These are phyloP conservation scores for Fusarium sp. DNA, from an alignment of 2,329 filamentous ascomycete genomes.

Conservation along the genomic window DNA sequence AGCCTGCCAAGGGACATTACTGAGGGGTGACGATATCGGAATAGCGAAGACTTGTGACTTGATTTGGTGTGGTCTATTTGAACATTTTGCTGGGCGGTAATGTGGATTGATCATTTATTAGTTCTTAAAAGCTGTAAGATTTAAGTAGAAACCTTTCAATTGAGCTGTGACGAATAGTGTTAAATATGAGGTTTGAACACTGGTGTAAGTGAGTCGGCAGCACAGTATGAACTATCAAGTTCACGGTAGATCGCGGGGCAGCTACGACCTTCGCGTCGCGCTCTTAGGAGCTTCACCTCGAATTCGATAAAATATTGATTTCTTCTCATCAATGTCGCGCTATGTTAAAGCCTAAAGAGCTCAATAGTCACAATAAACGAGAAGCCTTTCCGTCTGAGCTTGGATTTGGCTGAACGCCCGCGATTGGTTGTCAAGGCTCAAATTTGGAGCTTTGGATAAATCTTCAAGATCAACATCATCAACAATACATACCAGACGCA, in stretches of 20 bases:
- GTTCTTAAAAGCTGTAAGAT: neutral
- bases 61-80: constrained; percentile 11
- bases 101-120: neutral
- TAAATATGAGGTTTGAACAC: neutral
- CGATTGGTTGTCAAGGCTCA: neutral
- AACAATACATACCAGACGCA: neutral
- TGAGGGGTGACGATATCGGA: constrained; percentile 6
- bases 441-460: neutral
- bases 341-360: neutral
- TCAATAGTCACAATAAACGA: neutral
- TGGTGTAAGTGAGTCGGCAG: neutral
- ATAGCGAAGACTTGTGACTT: constrained; percentile 8
- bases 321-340: neutral
- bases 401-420: neutral
- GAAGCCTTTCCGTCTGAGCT: neutral
- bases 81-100: neutral
- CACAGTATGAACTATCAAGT: constrained; percentile 14
- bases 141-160: neutral
- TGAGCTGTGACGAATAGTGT: neutral
- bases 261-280: constrained; percentile 33
- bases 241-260: constrained; percentile 38
- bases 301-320: neutral
- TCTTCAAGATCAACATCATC: neutral
- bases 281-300: constrained; percentile 1
- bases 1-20: constrained; percentile 38